Conservation (phyloP, 768 basidiomycete genomes). For the Pleurotus ostreatus region DNA sequence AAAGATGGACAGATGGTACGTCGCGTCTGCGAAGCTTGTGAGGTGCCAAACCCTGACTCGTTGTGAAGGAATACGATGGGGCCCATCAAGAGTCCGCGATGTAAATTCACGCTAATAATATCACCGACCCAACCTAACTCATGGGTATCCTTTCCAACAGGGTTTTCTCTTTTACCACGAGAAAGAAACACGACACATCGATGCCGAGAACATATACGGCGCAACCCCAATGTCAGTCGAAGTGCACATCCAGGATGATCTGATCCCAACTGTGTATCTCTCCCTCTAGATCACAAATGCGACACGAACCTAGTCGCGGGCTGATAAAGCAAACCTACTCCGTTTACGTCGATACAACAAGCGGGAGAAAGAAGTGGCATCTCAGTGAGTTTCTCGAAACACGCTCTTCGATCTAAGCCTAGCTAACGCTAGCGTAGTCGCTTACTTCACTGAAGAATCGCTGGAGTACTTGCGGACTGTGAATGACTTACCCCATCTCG, state of each 20-base stretch:
- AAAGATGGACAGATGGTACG: conserved; percentile 77
- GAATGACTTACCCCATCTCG: conserved; percentile 55
- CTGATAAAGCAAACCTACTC: conserved; percentile 83
- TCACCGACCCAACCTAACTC: neutral
- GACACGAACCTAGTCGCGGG: conserved; percentile 22
- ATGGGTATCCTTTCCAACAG: conserved; percentile 28
- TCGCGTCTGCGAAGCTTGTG: neutral
- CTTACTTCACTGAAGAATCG: conserved; percentile 75
- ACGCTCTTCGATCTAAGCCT: conserved; percentile 17
- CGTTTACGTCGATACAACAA: conserved; percentile 64
- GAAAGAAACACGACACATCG: conserved; percentile 39
- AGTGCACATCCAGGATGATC: conserved; percentile 5
- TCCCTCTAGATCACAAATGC: neutral
- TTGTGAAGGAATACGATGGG: conserved; percentile 62
- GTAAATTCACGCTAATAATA: conserved; percentile 29
- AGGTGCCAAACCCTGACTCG: conserved; percentile 4
- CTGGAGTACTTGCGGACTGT: conserved; percentile 56
- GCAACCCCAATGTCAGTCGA: conserved; percentile 9
- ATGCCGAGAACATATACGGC: conserved; percentile 5
- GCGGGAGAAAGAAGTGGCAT: conserved; percentile 77
- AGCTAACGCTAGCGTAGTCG: conserved; percentile 40
- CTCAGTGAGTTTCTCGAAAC: conserved; percentile 47
- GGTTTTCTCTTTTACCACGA: conserved; percentile 82
- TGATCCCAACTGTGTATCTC: neutral
- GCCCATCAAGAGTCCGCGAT: conserved; percentile 75